These are phyloP conservation scores for Mangifera indica DNA, from an alignment of 345 rosid genomes.

Conservation along the genomic window DNA sequence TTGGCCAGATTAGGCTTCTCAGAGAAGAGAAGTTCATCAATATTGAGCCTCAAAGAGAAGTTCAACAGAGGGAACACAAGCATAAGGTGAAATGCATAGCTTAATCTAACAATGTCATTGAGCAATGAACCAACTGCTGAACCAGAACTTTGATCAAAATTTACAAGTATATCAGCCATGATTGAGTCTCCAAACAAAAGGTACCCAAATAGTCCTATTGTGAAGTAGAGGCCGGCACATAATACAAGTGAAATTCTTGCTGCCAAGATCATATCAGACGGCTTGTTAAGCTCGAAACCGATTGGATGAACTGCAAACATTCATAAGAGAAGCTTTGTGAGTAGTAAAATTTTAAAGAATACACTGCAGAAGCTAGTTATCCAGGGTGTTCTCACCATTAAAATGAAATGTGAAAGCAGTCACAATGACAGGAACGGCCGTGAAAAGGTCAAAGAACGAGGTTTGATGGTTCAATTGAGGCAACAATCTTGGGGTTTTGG, in stretches of 20 bases:
- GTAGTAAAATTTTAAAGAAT: not conserved
- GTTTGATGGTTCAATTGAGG: conserved; percentile 47
- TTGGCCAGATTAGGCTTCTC: conserved; percentile 34
- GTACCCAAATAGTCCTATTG: conserved; percentile 70
- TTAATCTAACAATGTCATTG: conserved; percentile 59
- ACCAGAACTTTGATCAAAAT: conserved; percentile 59
- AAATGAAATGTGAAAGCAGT: conserved; percentile 94
- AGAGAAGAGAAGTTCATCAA: conserved; percentile 69
- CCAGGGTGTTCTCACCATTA: conserved; percentile 49
- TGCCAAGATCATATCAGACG: conserved; percentile 60
- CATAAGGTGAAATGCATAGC: conserved; percentile 79
- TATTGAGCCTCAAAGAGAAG: conserved; percentile 68
- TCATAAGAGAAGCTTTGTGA: not conserved
- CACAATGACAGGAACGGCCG: conserved; percentile 86
- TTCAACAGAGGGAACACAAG: conserved; percentile 82
- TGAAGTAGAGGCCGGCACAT: conserved; percentile 60
- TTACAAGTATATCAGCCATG: conserved; percentile 73
- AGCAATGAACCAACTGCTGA: conserved; percentile 49
- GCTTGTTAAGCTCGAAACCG: conserved; percentile 59
- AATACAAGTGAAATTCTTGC: conserved; percentile 56
- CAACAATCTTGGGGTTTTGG: conserved; percentile 59
- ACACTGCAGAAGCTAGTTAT: not conserved
- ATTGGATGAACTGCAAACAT: conserved; percentile 72
- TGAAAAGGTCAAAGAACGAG: conserved; percentile 74
- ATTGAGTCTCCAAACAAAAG: conserved; percentile 75